phyloP scores from a whole-genome alignment of 2,329 filamentous ascomycete genomes.

The Aspergillus sergii region DNA sequence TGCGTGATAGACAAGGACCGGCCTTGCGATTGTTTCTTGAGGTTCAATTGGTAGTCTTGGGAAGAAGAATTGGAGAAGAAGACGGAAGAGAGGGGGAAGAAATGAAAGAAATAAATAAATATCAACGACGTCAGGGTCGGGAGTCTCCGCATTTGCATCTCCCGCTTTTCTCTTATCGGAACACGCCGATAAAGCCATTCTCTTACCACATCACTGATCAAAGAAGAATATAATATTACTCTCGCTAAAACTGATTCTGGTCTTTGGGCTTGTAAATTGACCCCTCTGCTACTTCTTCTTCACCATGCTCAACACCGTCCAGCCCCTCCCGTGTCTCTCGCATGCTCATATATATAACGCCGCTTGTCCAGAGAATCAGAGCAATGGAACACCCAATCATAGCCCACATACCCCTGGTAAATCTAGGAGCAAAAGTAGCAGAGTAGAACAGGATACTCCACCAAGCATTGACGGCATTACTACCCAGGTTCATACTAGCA shows the following conservation, averaged over 20 bases:
- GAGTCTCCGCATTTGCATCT: neutral
- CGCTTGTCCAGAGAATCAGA: constrained; percentile 18
- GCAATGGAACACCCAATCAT: constrained; percentile 27
- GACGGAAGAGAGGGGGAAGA: neutral
- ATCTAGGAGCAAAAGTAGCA: constrained; percentile 67
- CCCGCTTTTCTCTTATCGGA: neutral
- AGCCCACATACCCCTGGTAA: constrained; percentile 53
- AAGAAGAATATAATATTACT: neutral
- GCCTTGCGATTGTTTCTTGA: neutral
- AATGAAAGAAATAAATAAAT: neutral
- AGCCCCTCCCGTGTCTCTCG: constrained; percentile 11
- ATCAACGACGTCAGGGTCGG: neutral
- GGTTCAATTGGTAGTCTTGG: neutral
- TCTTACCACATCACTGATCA: neutral
- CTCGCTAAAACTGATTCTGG: no score
- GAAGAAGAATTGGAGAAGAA: neutral
- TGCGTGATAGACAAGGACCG: neutral
- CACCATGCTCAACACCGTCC: neutral
- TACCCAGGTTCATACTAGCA: constrained; percentile 71
- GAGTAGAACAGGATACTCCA: constrained; percentile 74
- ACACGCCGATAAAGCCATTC: neutral
- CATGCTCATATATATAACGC: constrained; percentile 18
- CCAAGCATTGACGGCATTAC: constrained; percentile 71
- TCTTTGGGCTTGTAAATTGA: neutral
- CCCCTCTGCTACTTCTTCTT: neutral